A percentile compares a stretch with the other conserved stretches of the same genome.
These are phyloP conservation scores for Candida verbasci DNA, from an alignment of 805 yeast genomes.

Conservation along the genomic window DNA sequence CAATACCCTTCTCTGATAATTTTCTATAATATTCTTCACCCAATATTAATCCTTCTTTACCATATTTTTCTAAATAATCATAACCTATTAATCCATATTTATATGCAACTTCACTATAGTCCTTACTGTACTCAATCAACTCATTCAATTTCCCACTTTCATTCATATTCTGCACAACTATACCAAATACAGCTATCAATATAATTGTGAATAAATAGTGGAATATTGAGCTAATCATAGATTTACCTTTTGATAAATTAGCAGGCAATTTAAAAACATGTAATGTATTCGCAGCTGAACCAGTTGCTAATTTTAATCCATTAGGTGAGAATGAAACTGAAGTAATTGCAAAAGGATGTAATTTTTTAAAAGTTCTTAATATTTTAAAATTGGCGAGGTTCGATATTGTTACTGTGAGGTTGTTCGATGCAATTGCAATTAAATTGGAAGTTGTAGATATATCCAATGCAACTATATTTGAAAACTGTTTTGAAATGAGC, in stretches of 20 bases:
- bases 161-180: slow-evolving; percentile 30
- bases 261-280: slow-evolving; percentile 59
- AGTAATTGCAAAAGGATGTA: slow-evolving; percentile 79
- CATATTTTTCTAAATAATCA: slow-evolving; percentile 18
- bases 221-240: slow-evolving; percentile 26
- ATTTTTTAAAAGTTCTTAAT: slow-evolving; percentile 49
- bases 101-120: slow-evolving; percentile 17
- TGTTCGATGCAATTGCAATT: slow-evolving; percentile 59
- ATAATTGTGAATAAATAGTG: slow-evolving; percentile 30
- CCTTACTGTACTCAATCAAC: slow-evolving; percentile 14
- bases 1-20: slow-evolving; percentile 14
- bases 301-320: slow-evolving; percentile 64
- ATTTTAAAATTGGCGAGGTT: slow-evolving; percentile 48
- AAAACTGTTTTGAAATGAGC: slow-evolving; percentile 43
- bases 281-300: slow-evolving; percentile 73
- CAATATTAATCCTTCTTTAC: slow-evolving; percentile 6
- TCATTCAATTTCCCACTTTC: slow-evolving; percentile 32
- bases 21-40: slow-evolving; percentile 6
- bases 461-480: slow-evolving; percentile 52
- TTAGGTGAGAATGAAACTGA: slow-evolving; percentile 63
- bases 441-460: slow-evolving; percentile 39
- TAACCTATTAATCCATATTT: slow-evolving; percentile 23
- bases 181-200: slow-evolving; percentile 26
- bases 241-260: slow-evolving; percentile 36
- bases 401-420: slow-evolving; percentile 59